Percentiles rank a stretch among this genome's conserved stretches.
Conservation (phyloP, 805 yeast genomes). For the Starmerella potacharoeniae region DNA sequence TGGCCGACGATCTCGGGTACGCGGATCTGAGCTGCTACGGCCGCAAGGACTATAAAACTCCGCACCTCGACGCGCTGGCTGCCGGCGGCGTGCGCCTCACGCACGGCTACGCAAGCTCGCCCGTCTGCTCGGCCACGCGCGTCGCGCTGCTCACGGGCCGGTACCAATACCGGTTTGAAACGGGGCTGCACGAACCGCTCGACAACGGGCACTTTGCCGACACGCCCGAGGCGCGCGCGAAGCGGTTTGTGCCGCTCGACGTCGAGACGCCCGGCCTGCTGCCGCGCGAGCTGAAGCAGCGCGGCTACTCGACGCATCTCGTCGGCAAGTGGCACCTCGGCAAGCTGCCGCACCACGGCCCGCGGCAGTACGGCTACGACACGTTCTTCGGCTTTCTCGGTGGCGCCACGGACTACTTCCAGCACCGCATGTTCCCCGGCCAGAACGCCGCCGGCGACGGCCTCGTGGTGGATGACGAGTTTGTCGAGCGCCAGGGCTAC, state of each 20-base stretch:
- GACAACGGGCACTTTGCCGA: conserved; percentile 4
- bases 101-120: conserved; percentile 52
- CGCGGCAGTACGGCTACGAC: conserved; percentile 21
- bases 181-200: conserved; percentile 22
- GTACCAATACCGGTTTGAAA: conserved; percentile 37
- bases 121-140: conserved; percentile 55
- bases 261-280: conserved; percentile 21
- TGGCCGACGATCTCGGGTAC: conserved; percentile 53
- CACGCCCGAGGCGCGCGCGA: conserved; percentile 9
- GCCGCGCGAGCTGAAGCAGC: conserved; percentile 40
- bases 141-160: conserved; percentile 52
- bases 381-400: conserved; percentile 21
- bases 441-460: conserved; percentile 11
- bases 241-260: conserved; percentile 14
- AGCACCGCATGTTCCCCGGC: conserved; percentile 14
- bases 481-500: conserved; percentile 21
- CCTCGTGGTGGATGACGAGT: conserved; percentile 20
- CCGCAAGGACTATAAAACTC: conserved; percentile 44
- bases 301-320: conserved; percentile 40
- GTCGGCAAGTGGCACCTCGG: conserved; percentile 59
- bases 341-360: conserved; percentile 30
- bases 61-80: conserved; percentile 39
- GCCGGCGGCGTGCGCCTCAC: conserved; percentile 40
- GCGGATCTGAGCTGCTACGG: conserved; percentile 46
- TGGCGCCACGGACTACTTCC: conserved; percentile 22